phyloP scores from a whole-genome alignment of 2,329 filamentous ascomycete species.

The Aspergillus floridensis region DNA sequence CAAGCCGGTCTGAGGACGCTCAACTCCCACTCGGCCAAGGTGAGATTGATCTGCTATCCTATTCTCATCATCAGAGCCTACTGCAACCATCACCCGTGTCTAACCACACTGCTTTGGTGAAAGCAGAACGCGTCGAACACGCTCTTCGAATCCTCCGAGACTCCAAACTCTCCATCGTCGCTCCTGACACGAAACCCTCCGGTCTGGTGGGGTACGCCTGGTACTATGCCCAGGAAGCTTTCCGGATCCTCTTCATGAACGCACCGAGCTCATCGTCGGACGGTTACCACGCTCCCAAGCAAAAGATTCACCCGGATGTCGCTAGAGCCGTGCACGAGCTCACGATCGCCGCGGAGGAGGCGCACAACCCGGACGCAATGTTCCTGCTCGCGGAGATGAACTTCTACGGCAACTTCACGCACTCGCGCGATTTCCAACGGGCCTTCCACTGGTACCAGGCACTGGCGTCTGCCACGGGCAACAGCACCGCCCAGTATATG shows the following conservation, averaged over 20 bases:
- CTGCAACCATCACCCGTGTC: not conserved
- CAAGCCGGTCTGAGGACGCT: constrained; percentile 16
- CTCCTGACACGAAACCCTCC: constrained; percentile 48
- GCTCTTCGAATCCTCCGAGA: constrained; percentile 32
- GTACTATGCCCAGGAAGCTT: constrained; percentile 62
- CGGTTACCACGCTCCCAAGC: constrained; percentile 31
- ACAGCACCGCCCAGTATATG: constrained; percentile 94
- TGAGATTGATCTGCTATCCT: constrained; percentile 19
- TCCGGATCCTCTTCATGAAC: constrained; percentile 65
- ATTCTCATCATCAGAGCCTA: not conserved
- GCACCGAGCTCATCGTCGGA: constrained; percentile 45
- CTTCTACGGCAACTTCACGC: constrained; percentile 90
- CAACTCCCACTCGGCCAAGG: constrained; percentile 27
- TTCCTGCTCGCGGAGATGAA: constrained; percentile 91
- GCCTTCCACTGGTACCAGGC: constrained; percentile 80
- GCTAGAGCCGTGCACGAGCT: constrained; percentile 58
- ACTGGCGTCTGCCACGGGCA: constrained; percentile 73
- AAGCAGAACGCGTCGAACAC: constrained; percentile 32
- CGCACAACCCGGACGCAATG: constrained; percentile 70
- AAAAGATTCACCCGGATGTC: constrained; percentile 44
- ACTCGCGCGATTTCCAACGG: constrained; percentile 74
- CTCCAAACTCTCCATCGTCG: constrained; percentile 23
- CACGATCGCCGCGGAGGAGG: constrained; percentile 55
- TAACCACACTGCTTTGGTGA: not conserved
- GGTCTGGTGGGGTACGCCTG: constrained; percentile 57